Conservation (phyloP, 1,139 yeast genomes). For the Yamadazyma epiphylla region DNA sequence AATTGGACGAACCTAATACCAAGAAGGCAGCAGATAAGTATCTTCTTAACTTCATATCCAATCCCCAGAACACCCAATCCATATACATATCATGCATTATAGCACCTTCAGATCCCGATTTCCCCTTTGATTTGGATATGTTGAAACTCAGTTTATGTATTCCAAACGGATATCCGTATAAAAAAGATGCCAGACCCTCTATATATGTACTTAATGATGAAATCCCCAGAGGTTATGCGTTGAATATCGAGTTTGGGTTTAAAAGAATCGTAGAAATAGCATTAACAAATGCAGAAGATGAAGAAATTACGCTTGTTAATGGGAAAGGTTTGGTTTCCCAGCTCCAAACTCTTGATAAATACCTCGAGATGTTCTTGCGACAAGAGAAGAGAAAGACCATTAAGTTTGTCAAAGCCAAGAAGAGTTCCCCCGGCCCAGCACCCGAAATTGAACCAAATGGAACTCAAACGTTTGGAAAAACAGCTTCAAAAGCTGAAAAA, state of each 20-base stretch:
- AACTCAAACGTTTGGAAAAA: no score
- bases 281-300: constrained; percentile 16
- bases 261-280: constrained; percentile 43
- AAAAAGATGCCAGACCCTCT: constrained; percentile 31
- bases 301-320: constrained; percentile 34
- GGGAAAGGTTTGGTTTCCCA: constrained; percentile 51
- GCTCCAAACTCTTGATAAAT: constrained; percentile 52
- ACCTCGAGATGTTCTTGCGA: constrained; percentile 54
- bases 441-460: constrained; percentile 1
- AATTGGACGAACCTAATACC: constrained; percentile 9
- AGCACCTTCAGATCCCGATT: constrained; percentile 71
- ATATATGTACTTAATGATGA: constrained; percentile 58
- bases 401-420: constrained; percentile 22
- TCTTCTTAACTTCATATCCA: constrained; percentile 13
- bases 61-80: constrained; percentile 7
- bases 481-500: no score
- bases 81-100: constrained; percentile 33
- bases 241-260: constrained; percentile 66
- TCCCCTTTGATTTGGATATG: constrained; percentile 58
- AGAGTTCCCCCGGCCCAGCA: not conserved
- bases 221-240: constrained; percentile 68
- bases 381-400: constrained; percentile 53
- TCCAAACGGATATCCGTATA: constrained; percentile 54
- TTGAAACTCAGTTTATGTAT: constrained; percentile 51
- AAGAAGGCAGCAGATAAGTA: constrained; percentile 12